These are phyloP conservation scores for Apiospora rasikravindrae DNA, from an alignment of 2,329 filamentous ascomycete genomes.

Conservation along the genomic window DNA sequence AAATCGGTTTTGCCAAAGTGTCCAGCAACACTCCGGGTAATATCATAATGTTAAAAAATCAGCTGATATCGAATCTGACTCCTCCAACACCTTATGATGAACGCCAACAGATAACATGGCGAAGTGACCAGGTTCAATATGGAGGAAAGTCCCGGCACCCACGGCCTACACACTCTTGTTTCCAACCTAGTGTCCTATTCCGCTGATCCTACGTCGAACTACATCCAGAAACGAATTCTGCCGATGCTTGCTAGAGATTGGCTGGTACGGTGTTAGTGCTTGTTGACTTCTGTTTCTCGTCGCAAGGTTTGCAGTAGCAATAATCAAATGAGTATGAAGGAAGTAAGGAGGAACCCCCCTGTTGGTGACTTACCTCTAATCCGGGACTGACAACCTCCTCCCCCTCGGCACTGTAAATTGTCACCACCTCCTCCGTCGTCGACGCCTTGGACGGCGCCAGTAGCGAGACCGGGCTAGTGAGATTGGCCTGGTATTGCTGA, in stretches of 20 bases:
- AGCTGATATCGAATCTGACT: not conserved
- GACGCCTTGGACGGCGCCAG: slow-evolving; percentile 2
- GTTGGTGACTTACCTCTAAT: not conserved
- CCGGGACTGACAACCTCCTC: not conserved
- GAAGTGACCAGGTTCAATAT: not conserved
- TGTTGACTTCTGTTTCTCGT: not conserved
- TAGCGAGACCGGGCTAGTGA: not conserved
- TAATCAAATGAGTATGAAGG: not conserved
- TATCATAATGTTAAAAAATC: not conserved
- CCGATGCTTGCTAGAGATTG: not conserved
- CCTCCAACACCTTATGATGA: not conserved
- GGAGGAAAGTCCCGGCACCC: not conserved
- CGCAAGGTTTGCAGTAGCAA: not conserved
- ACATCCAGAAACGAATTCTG: not conserved
- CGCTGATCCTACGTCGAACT: not conserved
- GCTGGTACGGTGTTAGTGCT: not conserved
- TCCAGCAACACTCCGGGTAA: not conserved
- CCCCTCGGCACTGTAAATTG: not conserved
- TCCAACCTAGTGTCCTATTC: not conserved
- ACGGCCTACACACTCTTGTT: not conserved
- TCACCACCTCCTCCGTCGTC: slow-evolving; percentile 1
- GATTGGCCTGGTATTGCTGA: not conserved
- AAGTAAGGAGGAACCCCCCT: not conserved
- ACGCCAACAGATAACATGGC: not conserved
- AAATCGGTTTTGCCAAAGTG: not conserved